Conservation (phyloP, 371 early-diverging fungal species). For the Mucor velutinosus region DNA sequence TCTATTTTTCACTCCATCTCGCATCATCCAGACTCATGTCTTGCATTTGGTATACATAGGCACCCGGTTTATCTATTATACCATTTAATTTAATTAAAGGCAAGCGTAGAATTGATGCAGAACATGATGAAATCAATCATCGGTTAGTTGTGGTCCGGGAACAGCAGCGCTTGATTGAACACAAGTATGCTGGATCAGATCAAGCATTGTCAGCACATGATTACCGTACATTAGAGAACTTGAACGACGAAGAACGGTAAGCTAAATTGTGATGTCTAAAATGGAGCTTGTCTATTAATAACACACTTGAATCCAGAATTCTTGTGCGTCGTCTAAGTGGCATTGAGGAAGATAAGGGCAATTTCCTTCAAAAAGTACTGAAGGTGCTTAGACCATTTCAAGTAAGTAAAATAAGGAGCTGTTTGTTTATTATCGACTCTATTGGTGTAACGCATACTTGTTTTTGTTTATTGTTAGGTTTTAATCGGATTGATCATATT, state of each 20-base stretch:
- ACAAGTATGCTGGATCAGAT: slow-evolving; percentile 29
- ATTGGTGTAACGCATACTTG: slow-evolving; percentile 8
- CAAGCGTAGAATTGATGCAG: slow-evolving; percentile 26
- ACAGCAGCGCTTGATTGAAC: slow-evolving; percentile 35
- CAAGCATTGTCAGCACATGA: slow-evolving; percentile 34
- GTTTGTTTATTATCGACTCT: neutral
- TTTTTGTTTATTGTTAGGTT: slow-evolving; percentile 23
- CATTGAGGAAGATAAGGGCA: slow-evolving; percentile 25
- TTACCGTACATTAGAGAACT: slow-evolving; percentile 35
- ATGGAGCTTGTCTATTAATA: neutral
- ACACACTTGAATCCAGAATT: slow-evolving; percentile 17
- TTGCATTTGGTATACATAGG: slow-evolving; percentile 19
- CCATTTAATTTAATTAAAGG: slow-evolving; percentile 41
- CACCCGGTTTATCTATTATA: slow-evolving; percentile 46
- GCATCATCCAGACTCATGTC: neutral
- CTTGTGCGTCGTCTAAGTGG: slow-evolving; percentile 24
- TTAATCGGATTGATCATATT: slow-evolving; percentile 37
- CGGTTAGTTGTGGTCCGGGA: slow-evolving; percentile 28
- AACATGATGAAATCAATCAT: slow-evolving; percentile 25
- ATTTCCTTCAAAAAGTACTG: slow-evolving; percentile 19
- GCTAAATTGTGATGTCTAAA: neutral
- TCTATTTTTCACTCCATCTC: neutral
- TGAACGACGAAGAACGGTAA: slow-evolving; percentile 46
- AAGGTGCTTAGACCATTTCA: slow-evolving; percentile 28
- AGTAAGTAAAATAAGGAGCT: slow-evolving; percentile 13